Evolutionary conservation across 2,329 filamentous ascomycete genomes (phyloP).

Genomic region (Cadophora sp.): DNA sequence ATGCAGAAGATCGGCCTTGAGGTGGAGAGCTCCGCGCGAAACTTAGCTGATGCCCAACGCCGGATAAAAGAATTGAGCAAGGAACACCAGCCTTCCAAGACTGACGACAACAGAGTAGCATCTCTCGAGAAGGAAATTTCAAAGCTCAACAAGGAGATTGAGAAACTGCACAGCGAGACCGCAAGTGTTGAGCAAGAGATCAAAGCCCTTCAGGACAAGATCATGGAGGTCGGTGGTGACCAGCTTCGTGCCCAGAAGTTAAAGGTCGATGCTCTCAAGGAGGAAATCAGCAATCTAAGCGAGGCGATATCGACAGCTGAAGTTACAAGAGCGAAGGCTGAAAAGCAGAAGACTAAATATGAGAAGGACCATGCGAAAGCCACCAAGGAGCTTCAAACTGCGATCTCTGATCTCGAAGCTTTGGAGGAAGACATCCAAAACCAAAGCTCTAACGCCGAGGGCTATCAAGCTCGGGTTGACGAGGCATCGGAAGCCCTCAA

Average conservation of each 20-base stretch:
- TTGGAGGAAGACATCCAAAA: constrained; percentile 80
- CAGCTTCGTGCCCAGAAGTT: constrained; percentile 88
- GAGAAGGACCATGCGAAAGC: constrained; percentile 83
- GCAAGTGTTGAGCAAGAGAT: constrained; percentile 92
- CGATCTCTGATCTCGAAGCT: constrained; percentile 75
- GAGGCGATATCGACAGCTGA: constrained; percentile 88
- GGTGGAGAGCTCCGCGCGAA: constrained; percentile 83
- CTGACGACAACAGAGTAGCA: constrained; percentile 76
- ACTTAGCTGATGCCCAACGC: constrained; percentile 82
- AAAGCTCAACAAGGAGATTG: constrained; percentile 77
- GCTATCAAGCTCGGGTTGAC: constrained; percentile 75
- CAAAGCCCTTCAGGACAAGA: constrained; percentile 90
- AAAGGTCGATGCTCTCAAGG: constrained; percentile 87
- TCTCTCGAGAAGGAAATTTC: constrained; percentile 79
- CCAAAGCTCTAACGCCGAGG: constrained; percentile 78
- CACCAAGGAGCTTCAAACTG: constrained; percentile 76
- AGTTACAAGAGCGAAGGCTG: constrained; percentile 87
- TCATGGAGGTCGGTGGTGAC: constrained; percentile 97
- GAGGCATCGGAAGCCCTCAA: constrained; percentile 81
- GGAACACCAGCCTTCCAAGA: constrained; percentile 81
- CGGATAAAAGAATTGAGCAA: constrained; percentile 84
- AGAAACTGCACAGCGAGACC: constrained; percentile 83
- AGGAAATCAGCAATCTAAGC: constrained; percentile 79
- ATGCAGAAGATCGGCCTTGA: constrained; percentile 92
- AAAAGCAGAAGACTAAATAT: constrained; percentile 89